Evolutionary conservation across 2,329 filamentous ascomycete genomes (phyloP).

Genomic region (Colletotrichum euphorbiae): DNA sequence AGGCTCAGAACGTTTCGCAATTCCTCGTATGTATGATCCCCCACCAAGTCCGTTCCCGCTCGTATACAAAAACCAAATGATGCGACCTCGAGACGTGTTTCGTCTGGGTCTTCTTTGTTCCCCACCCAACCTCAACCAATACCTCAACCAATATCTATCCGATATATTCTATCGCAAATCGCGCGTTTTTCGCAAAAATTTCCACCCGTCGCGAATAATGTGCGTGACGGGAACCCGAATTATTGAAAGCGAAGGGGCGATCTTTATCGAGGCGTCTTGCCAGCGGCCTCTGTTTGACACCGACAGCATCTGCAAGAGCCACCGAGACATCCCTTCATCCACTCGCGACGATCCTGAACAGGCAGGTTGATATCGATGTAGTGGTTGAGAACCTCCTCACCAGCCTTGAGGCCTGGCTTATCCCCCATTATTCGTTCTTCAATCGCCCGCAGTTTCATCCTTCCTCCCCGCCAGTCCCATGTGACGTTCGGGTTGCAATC

Average conservation of each 20-base stretch:
- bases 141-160: constrained; percentile 14
- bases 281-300: constrained; percentile 76
- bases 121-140: constrained; percentile 2
- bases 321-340: constrained; percentile 88
- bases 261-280: neutral
- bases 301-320: constrained; percentile 89
- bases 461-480: constrained; percentile 87
- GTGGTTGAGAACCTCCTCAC: constrained; percentile 90
- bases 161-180: constrained; percentile 30
- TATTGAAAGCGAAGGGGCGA: neutral
- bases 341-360: constrained; percentile 86
- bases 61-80: constrained; percentile 24
- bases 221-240: neutral
- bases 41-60: constrained; percentile 9
- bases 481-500: constrained; percentile 94
- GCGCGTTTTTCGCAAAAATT: constrained; percentile 14
- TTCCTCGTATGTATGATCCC: constrained; percentile 31
- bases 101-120: constrained; percentile 13
- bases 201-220: neutral
- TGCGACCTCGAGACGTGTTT: constrained; percentile 13
- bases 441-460: constrained; percentile 77
- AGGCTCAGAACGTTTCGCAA: constrained; percentile 29
- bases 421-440: constrained; percentile 66
- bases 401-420: constrained; percentile 73
- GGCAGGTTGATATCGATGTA: constrained; percentile 89